Base-by-base conservation (phyloP, 2,329 filamentous ascomycete genomes). In the Tolypocladium capitatum region DNA sequence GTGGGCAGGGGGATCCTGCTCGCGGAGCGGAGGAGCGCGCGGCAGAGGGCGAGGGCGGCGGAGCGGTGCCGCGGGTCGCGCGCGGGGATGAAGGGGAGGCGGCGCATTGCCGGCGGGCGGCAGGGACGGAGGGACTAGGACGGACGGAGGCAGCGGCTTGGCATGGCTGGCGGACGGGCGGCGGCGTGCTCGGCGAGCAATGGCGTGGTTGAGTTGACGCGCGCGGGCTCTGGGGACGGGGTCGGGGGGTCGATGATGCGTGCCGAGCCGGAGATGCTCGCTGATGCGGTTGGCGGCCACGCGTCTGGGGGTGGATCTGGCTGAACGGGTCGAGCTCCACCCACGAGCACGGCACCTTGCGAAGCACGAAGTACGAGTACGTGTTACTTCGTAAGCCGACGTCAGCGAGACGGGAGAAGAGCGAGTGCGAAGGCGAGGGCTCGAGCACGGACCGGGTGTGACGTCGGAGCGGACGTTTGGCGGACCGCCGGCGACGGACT, bases 41-140 rank as follows among this genome's bases (percentile, higher is more conserved):
- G 76, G 66, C 83, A 90, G 44, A 91, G 78, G 45, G 84, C 82
- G 52, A 86, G 73, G 59, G 78, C 75, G 58, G 76, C 76, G 57
- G 58, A 60, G 51, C 76, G 70, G 58, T 80, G 76, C 52, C 73
- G 72, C 56, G 72, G 70, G 51, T 68, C 69, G 49, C 67, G 68
- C 51, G 71, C 69, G 31, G 76, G 73, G 40, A 75, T 53, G 49
- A 74, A 72, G 33, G 46, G 54, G 18, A 56, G 54, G 46, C 60
- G 63, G 38, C 53, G 45, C 61, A 65, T 63, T 32, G 34, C 43
- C 30, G 20, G 13, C 41, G 40, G 30, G 20, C 28, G 9, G 14
- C 35, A 48, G 21, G 30, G 24, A 41, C n/a, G 14, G 42, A 48
- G 21, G 30, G 24, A 41, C n/a, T 8, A 28, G 7, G 16, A 18